Evolutionary conservation across 2,329 filamentous ascomycete species (phyloP).

Genomic region (Colletotrichum sp.): DNA sequence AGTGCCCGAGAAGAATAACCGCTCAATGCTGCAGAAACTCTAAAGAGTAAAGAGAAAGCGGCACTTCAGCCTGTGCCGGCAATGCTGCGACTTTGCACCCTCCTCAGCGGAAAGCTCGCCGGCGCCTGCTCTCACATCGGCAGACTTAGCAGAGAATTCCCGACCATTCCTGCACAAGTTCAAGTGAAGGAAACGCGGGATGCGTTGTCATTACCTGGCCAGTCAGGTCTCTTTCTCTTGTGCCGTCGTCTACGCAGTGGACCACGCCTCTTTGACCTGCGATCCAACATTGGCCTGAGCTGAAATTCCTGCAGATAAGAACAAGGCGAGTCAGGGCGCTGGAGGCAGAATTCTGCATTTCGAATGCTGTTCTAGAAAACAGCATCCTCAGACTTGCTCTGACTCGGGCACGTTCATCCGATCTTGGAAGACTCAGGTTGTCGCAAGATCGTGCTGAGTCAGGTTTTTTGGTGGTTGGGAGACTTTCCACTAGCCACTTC

Average conservation of each 20-base stretch:
- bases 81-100: not conserved
- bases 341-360: not conserved
- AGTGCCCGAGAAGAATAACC: not conserved
- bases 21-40: not conserved
- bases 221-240: not conserved
- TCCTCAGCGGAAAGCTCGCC: not conserved
- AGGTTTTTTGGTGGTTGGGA: not conserved
- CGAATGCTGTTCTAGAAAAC: not conserved
- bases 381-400: not conserved
- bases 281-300: not conserved
- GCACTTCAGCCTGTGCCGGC: not conserved
- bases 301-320: not conserved
- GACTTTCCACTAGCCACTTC: not conserved
- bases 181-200: not conserved
- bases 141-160: not conserved
- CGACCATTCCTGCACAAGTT: not conserved
- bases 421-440: not conserved
- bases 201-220: not conserved
- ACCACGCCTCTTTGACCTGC: not conserved
- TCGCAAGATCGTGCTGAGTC: slow-evolving; percentile 10
- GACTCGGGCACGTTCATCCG: slow-evolving; percentile 7
- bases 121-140: not conserved
- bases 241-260: not conserved
- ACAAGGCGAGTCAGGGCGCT: not conserved
- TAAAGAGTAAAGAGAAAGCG: not conserved